These are phyloP conservation scores for Actinomortierella ambigua DNA, from an alignment of 371 early-diverging fungal genomes.

Conservation along the genomic window DNA sequence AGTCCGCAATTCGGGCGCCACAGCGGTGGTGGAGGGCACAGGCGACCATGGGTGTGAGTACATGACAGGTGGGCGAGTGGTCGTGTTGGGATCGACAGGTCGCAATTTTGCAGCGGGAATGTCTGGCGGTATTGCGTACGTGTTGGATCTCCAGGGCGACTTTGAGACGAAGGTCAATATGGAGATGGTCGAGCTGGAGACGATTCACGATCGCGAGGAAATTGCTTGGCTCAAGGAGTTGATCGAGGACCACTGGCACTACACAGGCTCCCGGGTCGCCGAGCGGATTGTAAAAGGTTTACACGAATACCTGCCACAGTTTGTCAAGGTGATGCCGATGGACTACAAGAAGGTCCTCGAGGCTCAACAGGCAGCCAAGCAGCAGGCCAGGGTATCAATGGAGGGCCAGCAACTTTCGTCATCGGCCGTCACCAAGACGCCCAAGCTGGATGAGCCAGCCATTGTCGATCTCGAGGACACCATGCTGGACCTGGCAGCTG, in stretches of 20 bases:
- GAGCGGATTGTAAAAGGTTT: constrained; percentile 77
- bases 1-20: constrained; percentile 96
- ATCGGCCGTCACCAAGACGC: constrained; percentile 39
- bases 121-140: constrained; percentile 94
- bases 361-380: constrained; percentile 56
- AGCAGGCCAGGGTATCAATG: constrained; percentile 1
- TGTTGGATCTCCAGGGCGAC: constrained; percentile 66
- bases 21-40: constrained; percentile 94
- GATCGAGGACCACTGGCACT: constrained; percentile 80
- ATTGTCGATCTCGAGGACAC: constrained; percentile 93
- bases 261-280: constrained; percentile 87
- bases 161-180: constrained; percentile 77
- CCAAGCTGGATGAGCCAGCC: constrained; percentile 55
- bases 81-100: constrained; percentile 85
- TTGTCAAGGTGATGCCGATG: constrained; percentile 94
- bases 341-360: constrained; percentile 87
- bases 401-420: constrained; percentile 21
- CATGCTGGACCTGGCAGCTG: constrained; percentile 73
- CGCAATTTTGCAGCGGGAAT: constrained; percentile 97
- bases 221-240: constrained; percentile 73
- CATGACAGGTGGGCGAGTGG: constrained; percentile 93
- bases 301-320: constrained; percentile 70
- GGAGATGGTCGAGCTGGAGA: constrained; percentile 90
- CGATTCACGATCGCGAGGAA: constrained; percentile 79
- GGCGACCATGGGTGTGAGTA: constrained; percentile 99